Conservation (phyloP, 352 stramenopile species). For the Phytophthora meadii region DNA sequence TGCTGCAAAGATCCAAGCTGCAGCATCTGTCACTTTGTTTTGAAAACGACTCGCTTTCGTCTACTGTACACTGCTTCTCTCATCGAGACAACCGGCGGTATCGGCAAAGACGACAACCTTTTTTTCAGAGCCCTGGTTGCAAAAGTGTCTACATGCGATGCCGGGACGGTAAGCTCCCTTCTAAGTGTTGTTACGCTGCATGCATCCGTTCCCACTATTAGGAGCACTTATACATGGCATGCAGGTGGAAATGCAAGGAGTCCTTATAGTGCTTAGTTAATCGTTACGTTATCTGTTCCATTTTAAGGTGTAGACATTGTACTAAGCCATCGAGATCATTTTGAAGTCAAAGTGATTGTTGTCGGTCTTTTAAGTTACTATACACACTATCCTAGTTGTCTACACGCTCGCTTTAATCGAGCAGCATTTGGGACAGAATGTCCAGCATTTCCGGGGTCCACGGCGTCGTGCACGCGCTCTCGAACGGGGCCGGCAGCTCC, state of each 20-base stretch:
- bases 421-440: conserved; percentile 45
- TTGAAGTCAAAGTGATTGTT: conserved; percentile 12
- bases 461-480: conserved; percentile 38
- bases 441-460: conserved; percentile 51
- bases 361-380: conserved; percentile 33
- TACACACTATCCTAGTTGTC: conserved; percentile 32
- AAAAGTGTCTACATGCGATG: no score
- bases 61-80: conserved; percentile 4
- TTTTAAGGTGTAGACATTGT: background rate
- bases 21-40: background rate
- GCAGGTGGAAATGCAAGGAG: no score
- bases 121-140: background rate
- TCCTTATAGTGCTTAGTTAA: no score
- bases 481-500: conserved; percentile 31
- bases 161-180: background rate
- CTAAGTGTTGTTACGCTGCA: background rate
- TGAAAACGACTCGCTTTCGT: conserved; percentile 1
- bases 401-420: conserved; percentile 31
- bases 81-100: conserved; percentile 18
- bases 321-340: conserved; percentile 11
- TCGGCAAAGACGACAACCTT: conserved; percentile 8
- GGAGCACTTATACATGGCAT: no score
- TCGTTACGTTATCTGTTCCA: background rate
- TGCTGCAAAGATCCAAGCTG: no score
- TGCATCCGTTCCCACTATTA: background rate